Base-by-base conservation (phyloP, 2,329 filamentous ascomycete genomes). In the Escovopsis weberi region DNA sequence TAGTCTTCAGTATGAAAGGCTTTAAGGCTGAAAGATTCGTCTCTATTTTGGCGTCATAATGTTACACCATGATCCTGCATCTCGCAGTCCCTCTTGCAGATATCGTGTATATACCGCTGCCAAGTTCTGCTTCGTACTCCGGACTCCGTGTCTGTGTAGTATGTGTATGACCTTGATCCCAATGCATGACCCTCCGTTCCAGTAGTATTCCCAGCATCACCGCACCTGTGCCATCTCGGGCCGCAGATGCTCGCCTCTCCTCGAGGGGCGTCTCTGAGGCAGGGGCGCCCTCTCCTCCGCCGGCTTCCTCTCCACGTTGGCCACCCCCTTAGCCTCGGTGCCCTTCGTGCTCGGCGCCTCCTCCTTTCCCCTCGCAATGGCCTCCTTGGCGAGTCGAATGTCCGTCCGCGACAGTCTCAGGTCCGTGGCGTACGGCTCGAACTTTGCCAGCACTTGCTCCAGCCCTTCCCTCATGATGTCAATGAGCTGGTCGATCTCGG, bases 401-500 rank as follows among this genome's bases (percentile, higher is more conserved):
- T 95, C 88, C 43, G 72, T 70, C 47, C 72, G 68, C 34, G 69
- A 80, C 48, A 95, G 63, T 38, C 81, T 75, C 50, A 94, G 65
- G 47, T 85, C 78, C 33, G 67, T 64, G 48, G 80, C 72, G 59
- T 87, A 95, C 44, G 76, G 74, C 44, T 80, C 82, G 62, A 94
- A 95, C 19, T 72, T 76, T 10, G 64, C 58, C 33, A 95, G 53
- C 4, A 95, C 66, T 43, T 77, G 72, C 36, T 66, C 65, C 38
- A 95, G 64, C 1, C 78, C 78, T 4, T 64, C 66, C 55, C 75
- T 81, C 51, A 95, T 57, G 12, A 75, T 74, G 12, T 69, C 63
- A 37, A 85, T 50, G 10, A 94, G 68, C 35, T 75, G 68, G 18
- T 88, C 77, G n/a, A 93, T 78, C 51, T 89, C 84, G 0, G 69